Percentiles rank a stretch among this genome's conserved stretches.
These are phyloP conservation scores for Candida schatavii DNA, from an alignment of 805 yeast genomes.

Conservation along the genomic window DNA sequence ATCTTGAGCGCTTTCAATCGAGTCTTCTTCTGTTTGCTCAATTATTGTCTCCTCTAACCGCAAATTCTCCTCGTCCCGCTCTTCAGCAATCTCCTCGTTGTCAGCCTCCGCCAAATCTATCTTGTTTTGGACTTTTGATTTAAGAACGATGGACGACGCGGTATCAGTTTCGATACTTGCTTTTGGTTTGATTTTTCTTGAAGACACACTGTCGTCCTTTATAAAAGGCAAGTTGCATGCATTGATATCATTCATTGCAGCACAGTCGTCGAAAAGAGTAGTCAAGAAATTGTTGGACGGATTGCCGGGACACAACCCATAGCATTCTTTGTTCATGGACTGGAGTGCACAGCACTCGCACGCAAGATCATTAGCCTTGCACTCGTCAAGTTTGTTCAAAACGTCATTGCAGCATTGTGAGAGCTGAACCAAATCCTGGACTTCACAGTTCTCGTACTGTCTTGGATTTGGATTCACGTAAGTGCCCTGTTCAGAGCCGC, in stretches of 20 bases:
- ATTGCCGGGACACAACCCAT: constrained; percentile 47
- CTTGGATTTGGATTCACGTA: constrained; percentile 48
- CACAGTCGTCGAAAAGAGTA: constrained; percentile 45
- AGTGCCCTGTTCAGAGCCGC: constrained; percentile 30
- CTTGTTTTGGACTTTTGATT: constrained; percentile 3
- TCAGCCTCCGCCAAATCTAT: constrained; percentile 1
- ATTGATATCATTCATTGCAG: constrained; percentile 45
- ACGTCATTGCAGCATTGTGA: constrained; percentile 47
- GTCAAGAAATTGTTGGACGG: constrained; percentile 46
- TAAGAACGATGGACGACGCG: background rate
- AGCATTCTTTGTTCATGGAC: constrained; percentile 44
- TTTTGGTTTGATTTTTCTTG: constrained; percentile 20
- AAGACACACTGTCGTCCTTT: constrained; percentile 34
- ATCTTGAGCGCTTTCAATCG: background rate
- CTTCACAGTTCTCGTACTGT: constrained; percentile 37
- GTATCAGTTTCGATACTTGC: constrained; percentile 11
- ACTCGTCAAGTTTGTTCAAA: constrained; percentile 43
- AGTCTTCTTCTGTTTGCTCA: background rate
- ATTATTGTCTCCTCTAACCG: too few relatives aligned
- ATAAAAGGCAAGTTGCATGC: constrained; percentile 51
- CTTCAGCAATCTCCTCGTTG: background rate
- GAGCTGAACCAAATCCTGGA: constrained; percentile 41
- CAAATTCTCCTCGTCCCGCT: background rate
- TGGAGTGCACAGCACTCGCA: constrained; percentile 59
- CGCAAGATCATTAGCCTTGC: constrained; percentile 52